Evolutionary conservation across 1,139 yeast genomes (phyloP).

Genomic region (Hyphopichia wangnamkhiaoensis): DNA sequence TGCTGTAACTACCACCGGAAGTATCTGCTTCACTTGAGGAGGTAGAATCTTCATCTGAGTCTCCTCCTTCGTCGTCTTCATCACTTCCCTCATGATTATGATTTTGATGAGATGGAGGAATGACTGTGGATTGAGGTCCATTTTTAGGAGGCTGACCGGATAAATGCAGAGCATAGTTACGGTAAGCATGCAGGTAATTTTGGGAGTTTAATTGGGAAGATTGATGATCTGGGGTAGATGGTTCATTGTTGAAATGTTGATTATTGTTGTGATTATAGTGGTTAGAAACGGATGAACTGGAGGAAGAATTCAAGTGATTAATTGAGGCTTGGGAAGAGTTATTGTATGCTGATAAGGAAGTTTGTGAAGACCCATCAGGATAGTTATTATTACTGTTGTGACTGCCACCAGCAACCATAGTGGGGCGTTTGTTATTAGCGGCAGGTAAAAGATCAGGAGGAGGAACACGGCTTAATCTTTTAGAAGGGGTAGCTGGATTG

Average conservation of each 20-base stretch:
- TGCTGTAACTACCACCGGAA: neutral
- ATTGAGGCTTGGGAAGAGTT: constrained; percentile 1
- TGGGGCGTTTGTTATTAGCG: neutral
- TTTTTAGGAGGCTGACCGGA: neutral
- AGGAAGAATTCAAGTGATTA: neutral
- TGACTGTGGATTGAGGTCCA: neutral
- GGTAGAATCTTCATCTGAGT: constrained; percentile 10
- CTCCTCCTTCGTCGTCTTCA: constrained; percentile 4
- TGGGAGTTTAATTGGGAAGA: neutral
- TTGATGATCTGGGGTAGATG: neutral
- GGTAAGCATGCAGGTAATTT: constrained; percentile 1
- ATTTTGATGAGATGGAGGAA: neutral
- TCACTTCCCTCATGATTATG: neutral
- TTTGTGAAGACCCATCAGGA: neutral
- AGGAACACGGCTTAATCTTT: constrained; percentile 3
- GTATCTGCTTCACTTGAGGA: constrained; percentile 12
- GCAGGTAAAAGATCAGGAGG: constrained; percentile 2
- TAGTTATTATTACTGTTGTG: neutral
- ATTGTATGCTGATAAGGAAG: neutral
- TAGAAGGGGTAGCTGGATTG: constrained; percentile 2
- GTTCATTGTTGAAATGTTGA: neutral
- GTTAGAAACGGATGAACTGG: neutral
- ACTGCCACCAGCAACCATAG: neutral
- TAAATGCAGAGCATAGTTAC: constrained; percentile 1
- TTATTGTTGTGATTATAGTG: neutral